phyloP scores from a whole-genome alignment of 169 alveolate genomes.

The Eimeria acervulina region DNA sequence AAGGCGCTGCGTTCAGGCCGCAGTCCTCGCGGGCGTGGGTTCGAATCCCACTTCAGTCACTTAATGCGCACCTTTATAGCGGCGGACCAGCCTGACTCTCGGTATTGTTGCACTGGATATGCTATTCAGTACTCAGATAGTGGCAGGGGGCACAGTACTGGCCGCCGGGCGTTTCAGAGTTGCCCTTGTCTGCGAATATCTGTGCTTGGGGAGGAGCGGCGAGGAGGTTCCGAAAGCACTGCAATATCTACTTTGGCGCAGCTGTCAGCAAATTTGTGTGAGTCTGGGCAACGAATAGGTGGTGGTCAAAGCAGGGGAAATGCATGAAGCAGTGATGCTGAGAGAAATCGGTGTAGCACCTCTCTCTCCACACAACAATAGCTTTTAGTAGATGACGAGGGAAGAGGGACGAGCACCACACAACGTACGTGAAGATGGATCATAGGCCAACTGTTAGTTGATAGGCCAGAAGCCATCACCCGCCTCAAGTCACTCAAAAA shows the following conservation, averaged over 20 bases:
- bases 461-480: too few relatives aligned
- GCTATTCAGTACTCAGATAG: too few relatives aligned
- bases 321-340: background rate
- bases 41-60: conserved; percentile 97
- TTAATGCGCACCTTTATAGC: background rate
- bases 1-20: conserved; percentile 99
- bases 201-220: background rate
- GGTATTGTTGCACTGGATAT: background rate
- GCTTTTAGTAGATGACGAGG: background rate
- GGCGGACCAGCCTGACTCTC: background rate
- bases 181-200: background rate
- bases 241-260: background rate
- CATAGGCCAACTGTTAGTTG: background rate
- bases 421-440: background rate
- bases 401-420: background rate
- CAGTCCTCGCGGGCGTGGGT: conserved; percentile 99
- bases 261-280: background rate
- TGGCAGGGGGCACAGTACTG: too few relatives aligned
- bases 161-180: background rate
- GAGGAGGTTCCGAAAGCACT: background rate
- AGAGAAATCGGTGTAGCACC: background rate
- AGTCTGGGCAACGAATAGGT: background rate
- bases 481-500: too few relatives aligned
- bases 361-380: background rate
- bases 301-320: background rate